Evolutionary conservation across 345 rosid genomes (phyloP).

Genomic region (Eucalyptus cloeziana): DNA sequence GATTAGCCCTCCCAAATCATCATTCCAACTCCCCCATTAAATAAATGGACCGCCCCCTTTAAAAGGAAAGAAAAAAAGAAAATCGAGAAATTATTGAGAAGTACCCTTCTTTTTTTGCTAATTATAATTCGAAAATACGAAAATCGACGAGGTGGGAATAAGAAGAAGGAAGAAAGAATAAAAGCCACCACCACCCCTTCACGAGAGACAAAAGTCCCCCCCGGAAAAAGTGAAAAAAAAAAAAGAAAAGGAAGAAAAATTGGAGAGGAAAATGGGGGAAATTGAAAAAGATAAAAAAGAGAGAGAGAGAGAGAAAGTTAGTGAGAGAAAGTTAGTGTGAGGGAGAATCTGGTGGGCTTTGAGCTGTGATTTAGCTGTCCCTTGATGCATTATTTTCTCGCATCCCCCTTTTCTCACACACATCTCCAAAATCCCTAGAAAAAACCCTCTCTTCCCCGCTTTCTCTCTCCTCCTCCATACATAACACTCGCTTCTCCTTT

Average conservation of each 20-base stretch:
- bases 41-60: background rate
- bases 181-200: background rate
- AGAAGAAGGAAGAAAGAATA: background rate
- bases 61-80: rapidly evolving
- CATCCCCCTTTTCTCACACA: background rate
- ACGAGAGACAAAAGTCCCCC: background rate
- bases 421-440: conserved; percentile 24
- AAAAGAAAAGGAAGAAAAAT: rapidly evolving
- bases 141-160: background rate
- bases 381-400: conserved; percentile 13
- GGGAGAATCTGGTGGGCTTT: conserved; percentile 39
- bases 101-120: background rate
- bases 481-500: background rate
- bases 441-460: conserved; percentile 1
- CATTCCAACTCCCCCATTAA: background rate
- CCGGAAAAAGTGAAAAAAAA: background rate
- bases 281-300: background rate
- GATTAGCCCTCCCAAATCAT: background rate
- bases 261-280: background rate
- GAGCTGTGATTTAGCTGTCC: conserved; percentile 96
- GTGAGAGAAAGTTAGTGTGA: background rate
- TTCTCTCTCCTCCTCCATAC: conserved; percentile 14
- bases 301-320: background rate
- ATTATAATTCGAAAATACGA: background rate
- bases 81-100: background rate